Conservation (phyloP, 352 stramenopile species). For the Globisporangium viniferum region DNA sequence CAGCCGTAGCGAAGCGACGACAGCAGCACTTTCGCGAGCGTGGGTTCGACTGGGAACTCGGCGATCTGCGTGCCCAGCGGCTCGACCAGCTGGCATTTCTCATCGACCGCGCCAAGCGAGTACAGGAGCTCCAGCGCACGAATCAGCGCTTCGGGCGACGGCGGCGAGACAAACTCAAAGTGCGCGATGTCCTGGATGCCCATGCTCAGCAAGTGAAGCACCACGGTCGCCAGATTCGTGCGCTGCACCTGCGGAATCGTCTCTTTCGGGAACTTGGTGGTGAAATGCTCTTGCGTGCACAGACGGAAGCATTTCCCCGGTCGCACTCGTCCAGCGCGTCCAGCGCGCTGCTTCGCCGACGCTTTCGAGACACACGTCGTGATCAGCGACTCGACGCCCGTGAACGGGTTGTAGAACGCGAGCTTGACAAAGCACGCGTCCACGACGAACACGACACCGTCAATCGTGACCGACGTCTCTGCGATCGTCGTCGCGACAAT, state of each 20-base stretch:
- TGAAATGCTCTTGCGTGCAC: constrained; percentile 61
- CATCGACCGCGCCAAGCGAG: constrained; percentile 62
- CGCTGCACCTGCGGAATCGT: constrained; percentile 84
- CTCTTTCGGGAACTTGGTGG: constrained; percentile 40
- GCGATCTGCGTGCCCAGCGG: constrained; percentile 93
- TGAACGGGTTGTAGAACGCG: constrained; percentile 80
- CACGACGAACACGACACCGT: constrained; percentile 89
- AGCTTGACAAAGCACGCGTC: constrained; percentile 82
- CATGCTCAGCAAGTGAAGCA: constrained; percentile 76
- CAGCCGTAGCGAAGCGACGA: constrained; percentile 75
- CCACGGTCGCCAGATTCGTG: constrained; percentile 70
- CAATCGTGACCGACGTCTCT: constrained; percentile 97
- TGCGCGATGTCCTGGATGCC: constrained; percentile 83
- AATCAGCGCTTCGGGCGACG: constrained; percentile 66
- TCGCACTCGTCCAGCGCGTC: constrained; percentile 89
- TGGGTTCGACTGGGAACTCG: constrained; percentile 96
- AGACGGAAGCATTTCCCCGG: constrained; percentile 80
- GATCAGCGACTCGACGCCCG: constrained; percentile 75
- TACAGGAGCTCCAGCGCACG: constrained; percentile 69
- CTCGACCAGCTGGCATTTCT: constrained; percentile 56
- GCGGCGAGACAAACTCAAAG: constrained; percentile 82
- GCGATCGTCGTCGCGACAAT: constrained; percentile 92
- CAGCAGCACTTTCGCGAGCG: constrained; percentile 67
- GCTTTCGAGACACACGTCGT: constrained; percentile 97
- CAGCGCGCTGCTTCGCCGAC: constrained; percentile 93